Evolutionary conservation across 306 rosid species (phyloP).

Genomic region (Herpetospermum pedunculosum): DNA sequence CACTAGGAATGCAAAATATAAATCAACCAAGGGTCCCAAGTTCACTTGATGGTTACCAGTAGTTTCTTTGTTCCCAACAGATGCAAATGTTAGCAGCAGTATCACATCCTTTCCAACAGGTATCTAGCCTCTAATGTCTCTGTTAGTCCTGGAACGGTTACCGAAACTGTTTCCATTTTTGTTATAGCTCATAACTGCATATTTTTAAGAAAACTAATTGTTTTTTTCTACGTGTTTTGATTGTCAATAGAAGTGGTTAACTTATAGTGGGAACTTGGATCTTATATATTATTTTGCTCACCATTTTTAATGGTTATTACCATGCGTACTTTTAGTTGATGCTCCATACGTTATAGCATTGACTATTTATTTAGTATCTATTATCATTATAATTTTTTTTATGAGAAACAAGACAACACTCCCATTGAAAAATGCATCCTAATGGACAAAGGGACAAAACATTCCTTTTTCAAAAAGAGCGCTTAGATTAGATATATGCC

Average conservation of each 20-base stretch:
- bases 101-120: slow-evolving; percentile 28
- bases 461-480: too few species aligned
- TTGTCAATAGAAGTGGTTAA: background rate
- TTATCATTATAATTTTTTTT: too few species aligned
- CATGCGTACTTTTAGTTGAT: background rate
- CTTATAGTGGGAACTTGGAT: background rate
- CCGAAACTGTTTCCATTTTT: background rate
- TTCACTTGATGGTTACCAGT: too few species aligned
- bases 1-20: too few species aligned
- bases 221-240: too few species aligned
- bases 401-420: too few species aligned
- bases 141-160: background rate
- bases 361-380: background rate
- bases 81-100: slow-evolving; percentile 23
- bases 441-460: too few species aligned
- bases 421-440: too few species aligned
- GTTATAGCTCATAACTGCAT: background rate
- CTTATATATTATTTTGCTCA: background rate
- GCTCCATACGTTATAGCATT: background rate
- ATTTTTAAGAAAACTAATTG: too few species aligned
- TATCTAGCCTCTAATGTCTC: slow-evolving; percentile 12
- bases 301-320: background rate
- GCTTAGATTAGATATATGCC: too few species aligned
- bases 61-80: slow-evolving; percentile 44
- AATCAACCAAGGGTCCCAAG: too few species aligned